A percentile compares a stretch with the other conserved stretches of the same genome.
These are phyloP conservation scores for Ettlia oleoabundans DNA, from an alignment of 139 green algal genomes.

Conservation along the genomic window DNA sequence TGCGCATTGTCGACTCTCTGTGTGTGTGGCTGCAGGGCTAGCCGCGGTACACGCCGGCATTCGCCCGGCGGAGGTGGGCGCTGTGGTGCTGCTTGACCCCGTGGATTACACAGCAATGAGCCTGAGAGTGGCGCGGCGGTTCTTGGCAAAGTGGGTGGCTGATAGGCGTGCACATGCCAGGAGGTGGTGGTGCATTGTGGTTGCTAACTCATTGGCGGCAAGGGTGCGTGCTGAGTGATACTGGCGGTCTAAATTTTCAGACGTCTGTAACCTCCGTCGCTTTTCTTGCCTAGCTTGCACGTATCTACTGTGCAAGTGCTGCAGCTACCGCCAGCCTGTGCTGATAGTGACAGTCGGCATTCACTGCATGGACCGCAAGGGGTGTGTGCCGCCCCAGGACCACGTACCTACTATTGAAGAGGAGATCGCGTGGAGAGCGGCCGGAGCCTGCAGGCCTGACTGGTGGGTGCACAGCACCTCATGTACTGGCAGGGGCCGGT, in stretches of 20 bases:
- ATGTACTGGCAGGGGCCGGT: no score
- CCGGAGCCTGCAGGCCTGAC: neutral
- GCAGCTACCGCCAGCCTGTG: constrained; percentile 13
- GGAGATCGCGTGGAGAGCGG: neutral
- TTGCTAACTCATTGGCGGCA: neutral
- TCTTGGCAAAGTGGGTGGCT: neutral
- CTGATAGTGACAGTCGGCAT: neutral
- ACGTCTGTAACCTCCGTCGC: neutral
- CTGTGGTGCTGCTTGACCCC: constrained; percentile 7
- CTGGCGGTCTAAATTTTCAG: no score
- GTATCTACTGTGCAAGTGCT: no score
- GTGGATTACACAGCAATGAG: constrained; percentile 6
- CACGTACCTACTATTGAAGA: neutral
- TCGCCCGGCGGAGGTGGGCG: neutral
- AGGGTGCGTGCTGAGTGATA: neutral
- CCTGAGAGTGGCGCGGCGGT: constrained; percentile 7
- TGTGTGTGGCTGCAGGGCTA: neutral
- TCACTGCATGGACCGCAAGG: constrained; percentile 11
- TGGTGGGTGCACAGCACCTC: no score
- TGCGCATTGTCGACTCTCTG: neutral
- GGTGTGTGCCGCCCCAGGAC: constrained; percentile 23
- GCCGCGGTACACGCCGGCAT: constrained; percentile 4
- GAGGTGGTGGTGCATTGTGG: no score
- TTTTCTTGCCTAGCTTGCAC: neutral
- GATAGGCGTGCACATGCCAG: no score